Base-by-base conservation (phyloP, 1,284 basidiomycete genomes). In the Tilletia caries region DNA sequence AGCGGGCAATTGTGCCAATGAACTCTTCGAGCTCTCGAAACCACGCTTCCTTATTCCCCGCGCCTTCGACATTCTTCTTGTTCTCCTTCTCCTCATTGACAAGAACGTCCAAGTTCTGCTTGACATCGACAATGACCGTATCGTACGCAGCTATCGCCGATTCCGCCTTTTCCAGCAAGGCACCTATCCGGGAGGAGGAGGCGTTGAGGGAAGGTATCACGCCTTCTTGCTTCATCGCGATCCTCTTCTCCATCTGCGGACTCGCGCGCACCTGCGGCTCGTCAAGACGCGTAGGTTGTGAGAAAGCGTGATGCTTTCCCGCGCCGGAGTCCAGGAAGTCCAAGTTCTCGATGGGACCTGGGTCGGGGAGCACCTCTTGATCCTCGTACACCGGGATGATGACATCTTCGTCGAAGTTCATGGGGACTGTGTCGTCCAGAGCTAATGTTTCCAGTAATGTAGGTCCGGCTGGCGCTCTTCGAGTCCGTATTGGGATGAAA, bases 1-100 rank as follows among this genome's bases (percentile, higher is more conserved):
- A 79, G 25, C 67, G 48, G 10, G 81, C 77, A 33, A 82, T 43
- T 27, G 69, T 76, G 2, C 65, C 68, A 23, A 79, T 73, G 66
- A 79, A 82, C 5, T 32, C 66, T 12, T 79, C 73, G 10, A 82
- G 67, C 71, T 82, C 81, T 13, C 73, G 54, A 64, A 80, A 79
- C 79, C 80, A 82, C 27, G 73, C 73, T 62, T 70, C 70, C 43
- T 77, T 77, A 18, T 73, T 71, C 37, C 79, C 80, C 3, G 74
- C 67, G 12, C 41, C 69, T 12, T 32, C 74, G 3, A 79, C 74
- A 12, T 74, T 71, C 2, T 46, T 43, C 68, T 80, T 78, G 67
- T 76, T 77, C 41, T 71, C 68, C 50, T 15, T 27, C 50, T 80
- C 76, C 20, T 77, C 79, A 1, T 37, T 64, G 2, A 74, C 73